Conservation (phyloP, 108 stramenopile genomes). For the Skeletonema costatum region DNA sequence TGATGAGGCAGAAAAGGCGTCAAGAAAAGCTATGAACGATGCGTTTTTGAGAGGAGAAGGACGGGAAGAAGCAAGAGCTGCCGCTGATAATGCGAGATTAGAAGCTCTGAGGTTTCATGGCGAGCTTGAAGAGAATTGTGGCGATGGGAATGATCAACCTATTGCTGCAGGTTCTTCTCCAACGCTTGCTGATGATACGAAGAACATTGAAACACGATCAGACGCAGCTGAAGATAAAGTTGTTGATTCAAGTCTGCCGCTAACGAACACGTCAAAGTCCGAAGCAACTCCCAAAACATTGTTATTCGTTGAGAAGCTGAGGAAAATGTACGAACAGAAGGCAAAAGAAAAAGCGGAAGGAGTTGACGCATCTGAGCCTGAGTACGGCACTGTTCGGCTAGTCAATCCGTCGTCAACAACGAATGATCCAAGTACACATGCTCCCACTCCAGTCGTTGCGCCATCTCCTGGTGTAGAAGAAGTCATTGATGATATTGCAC, state of each 20-base stretch:
- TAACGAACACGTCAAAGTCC: constrained; percentile 4
- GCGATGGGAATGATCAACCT: background rate
- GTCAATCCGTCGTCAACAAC: constrained; percentile 10
- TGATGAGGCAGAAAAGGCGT: constrained; percentile 57
- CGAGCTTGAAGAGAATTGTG: constrained; percentile 22
- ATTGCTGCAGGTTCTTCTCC: background rate
- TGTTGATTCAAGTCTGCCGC: background rate
- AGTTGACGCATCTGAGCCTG: background rate
- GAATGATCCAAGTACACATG: constrained; percentile 16
- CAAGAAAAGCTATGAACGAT: constrained; percentile 64
- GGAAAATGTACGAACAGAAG: constrained; percentile 61
- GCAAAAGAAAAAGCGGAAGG: constrained; percentile 54
- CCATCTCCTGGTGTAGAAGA: constrained; percentile 56
- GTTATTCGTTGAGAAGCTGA: constrained; percentile 65
- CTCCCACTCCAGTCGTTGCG: constrained; percentile 64
- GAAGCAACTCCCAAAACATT: constrained; percentile 51
- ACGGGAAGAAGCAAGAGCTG: constrained; percentile 47
- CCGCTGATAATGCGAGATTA: constrained; percentile 48
- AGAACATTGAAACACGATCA: constrained; percentile 4
- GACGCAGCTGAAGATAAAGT: constrained; percentile 6
- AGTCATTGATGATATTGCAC: constrained; percentile 57
- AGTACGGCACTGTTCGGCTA: constrained; percentile 36
- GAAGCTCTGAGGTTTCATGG: constrained; percentile 47
- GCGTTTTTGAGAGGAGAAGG: constrained; percentile 61
- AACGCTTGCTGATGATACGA: constrained; percentile 1